Percentiles rank a stretch among this genome's conserved stretches.
Evolutionary conservation across 352 stramenopile species (phyloP).

Genomic region (Pythium folliculosum): DNA sequence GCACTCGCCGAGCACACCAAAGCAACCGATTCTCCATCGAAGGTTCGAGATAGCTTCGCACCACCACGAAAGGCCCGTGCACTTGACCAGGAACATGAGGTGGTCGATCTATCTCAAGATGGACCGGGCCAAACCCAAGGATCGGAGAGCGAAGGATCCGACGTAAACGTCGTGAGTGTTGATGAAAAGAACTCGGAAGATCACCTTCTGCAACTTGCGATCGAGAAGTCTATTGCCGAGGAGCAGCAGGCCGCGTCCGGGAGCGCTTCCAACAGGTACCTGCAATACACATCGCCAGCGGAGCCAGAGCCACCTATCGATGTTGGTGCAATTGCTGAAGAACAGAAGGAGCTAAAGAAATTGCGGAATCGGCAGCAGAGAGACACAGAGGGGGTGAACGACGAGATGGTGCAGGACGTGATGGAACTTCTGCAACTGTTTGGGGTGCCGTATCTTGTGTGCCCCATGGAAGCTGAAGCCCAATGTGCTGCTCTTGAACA

Average conservation of each 20-base stretch:
- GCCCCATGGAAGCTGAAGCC: slow-evolving; percentile 99
- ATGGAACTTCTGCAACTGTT: slow-evolving; percentile 97
- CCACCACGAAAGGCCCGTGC: background rate
- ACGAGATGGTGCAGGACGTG: slow-evolving; percentile 98
- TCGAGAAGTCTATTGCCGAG: slow-evolving; percentile 28
- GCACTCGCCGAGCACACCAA: slow-evolving; percentile 66
- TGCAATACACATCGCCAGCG: slow-evolving; percentile 20
- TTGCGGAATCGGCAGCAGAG: slow-evolving; percentile 77
- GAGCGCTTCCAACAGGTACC: slow-evolving; percentile 15
- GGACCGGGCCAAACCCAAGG: background rate
- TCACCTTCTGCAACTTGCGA: slow-evolving; percentile 25
- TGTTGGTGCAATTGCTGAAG: slow-evolving; percentile 43
- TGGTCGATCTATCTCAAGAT: slow-evolving; percentile 10
- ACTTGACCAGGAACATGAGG: background rate
- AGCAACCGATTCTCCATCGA: background rate
- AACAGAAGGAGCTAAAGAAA: slow-evolving; percentile 78
- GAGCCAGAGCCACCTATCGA: slow-evolving; percentile 26
- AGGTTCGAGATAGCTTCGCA: background rate
- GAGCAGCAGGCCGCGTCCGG: background rate
- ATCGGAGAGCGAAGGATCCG: background rate
- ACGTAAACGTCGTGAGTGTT: background rate
- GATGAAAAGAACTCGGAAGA: slow-evolving; percentile 16
- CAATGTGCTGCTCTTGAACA: slow-evolving; percentile 97
- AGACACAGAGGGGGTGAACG: slow-evolving; percentile 94
- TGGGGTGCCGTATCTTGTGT: slow-evolving; percentile 98